Evolutionary conservation across 1,139 yeast species (phyloP), one percentile per base, ranked within the genome.

Genomic region (Saccharomyces hybrid): DNA sequence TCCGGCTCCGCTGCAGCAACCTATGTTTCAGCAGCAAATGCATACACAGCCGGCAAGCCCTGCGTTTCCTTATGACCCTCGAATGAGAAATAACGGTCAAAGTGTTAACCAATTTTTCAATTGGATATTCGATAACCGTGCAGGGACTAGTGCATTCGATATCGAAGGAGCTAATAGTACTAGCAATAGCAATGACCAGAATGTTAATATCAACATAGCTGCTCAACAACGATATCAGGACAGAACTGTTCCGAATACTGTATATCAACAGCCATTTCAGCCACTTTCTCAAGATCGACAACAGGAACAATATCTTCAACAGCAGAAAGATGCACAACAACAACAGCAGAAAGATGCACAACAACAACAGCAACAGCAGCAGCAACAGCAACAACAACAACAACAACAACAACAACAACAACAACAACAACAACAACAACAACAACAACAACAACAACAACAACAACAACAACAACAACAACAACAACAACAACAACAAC

Each of bases 51-150:
- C 19, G 19, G 24, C 44, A 38, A 38, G 44, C 19, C 44, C 44
- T 16, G 19, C 24, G 16, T 19, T 38, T 38, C 44, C 44, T 19
- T 38, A 38, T 38, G 44, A 38, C 11, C 24, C 44, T 38, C 44
- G 44, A 38, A 38, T 41, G 47, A 26, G 53, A 53, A 28, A 32
- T 51, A 38, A 38, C n/a, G 44, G 44, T 16, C 44, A 38, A 9
- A 38, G 19, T 38, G 42, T 16, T 19, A 56, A 61, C 44, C 56
- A 53, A 46, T 55, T 68, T 42, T 66, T 68, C 49, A 66, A 62
- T 53, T 68, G 71, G 71, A 24, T 57, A 32, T 54, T 58, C 29
- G 56, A 57, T 14, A 51, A 44, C 31, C 44, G 44, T 38, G 12
- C 26, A 2, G 26, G 24, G 6, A 7, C 21, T 38, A 38, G 19